Base-by-base conservation (phyloP, 495 filamentous ascomycete species). In the Lasiosphaeriaceae sp. region DNA sequence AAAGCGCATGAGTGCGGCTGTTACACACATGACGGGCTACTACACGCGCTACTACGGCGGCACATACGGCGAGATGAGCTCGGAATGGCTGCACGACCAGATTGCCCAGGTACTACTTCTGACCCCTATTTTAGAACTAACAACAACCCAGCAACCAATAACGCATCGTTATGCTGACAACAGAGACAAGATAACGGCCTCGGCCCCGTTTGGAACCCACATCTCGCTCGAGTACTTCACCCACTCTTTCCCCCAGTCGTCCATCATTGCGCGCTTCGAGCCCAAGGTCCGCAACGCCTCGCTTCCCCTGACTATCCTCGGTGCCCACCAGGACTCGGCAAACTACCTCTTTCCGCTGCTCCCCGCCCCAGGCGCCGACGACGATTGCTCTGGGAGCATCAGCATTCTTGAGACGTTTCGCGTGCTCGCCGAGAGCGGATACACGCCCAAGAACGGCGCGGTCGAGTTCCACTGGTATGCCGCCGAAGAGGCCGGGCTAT, bases 381-480 rank as follows among this genome's bases (percentile, higher is more conserved):
- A 80, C 57, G 77, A 80, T 56, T 72, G 74, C 55, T 73, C 72
- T 48, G 76, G 75, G 29, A 75, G 67, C 21, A 67, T 77, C 20
- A 74, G 68, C 29, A 80, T 74, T 26, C 61, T 82, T 11, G 77
- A 80, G 61, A 74, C 79, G 39, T 58, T 82, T 43, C 65, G 76
- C 2, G 71, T 80, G 34, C 74, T 84, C 8, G 76, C 68, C 9
- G 70, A 76, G 52, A 94, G 94, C 66, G 52, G 52, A 11, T 55
- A 9, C 31, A 23, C 45, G 19, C 52, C 52, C 43, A 31, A 21
- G 21, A 47, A 47, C 43, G 52, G 52, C 2, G 94, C 91, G 0
- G 69, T 96, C 56, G 91, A 95, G 69, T 96, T 96, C 69, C 89
- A 93, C 69, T 96, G 90, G 89, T 96, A 92, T 72, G 86, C 85